Percentiles rank a stretch among this genome's conserved stretches.
phyloP scores from a whole-genome alignment of 805 yeast species.

The Wickerhamomyces rabaulensis region DNA sequence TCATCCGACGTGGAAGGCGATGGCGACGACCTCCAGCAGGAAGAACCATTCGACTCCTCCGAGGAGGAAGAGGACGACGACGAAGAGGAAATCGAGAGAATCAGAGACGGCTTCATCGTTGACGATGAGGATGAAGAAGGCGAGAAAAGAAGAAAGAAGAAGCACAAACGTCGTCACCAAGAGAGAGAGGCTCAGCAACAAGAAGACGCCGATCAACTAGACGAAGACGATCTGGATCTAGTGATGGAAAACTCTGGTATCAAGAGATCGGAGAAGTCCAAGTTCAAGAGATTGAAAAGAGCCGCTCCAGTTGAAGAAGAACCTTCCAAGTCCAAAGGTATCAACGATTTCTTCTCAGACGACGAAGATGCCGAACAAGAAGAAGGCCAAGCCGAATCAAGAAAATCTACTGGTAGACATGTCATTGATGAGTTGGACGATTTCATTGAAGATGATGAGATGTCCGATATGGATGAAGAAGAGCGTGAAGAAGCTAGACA shows the following conservation, averaged over 20 bases:
- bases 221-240: conserved; percentile 92
- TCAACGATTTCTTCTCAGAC: conserved; percentile 38
- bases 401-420: conserved; percentile 25
- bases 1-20: conserved; percentile 22
- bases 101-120: conserved; percentile 89
- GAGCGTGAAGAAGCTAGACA: conserved; percentile 44
- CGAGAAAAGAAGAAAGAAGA: conserved; percentile 34
- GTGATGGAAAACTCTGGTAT: conserved; percentile 87
- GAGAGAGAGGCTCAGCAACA: conserved; percentile 41
- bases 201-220: conserved; percentile 65
- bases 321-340: conserved; percentile 7
- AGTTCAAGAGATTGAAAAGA: conserved; percentile 77
- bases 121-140: conserved; percentile 82
- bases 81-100: conserved; percentile 79
- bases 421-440: conserved; percentile 85
- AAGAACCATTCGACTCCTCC: conserved; percentile 56
- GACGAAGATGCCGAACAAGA: conserved; percentile 33
- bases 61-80: conserved; percentile 92
- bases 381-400: conserved; percentile 21
- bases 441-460: conserved; percentile 95
- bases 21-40: conserved; percentile 35
- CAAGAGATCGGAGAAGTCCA: conserved; percentile 20
- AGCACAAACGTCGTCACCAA: conserved; percentile 29
- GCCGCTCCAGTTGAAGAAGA: conserved; percentile 43
- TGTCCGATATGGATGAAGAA: conserved; percentile 78